Percentiles rank a stretch among this genome's conserved stretches.
Conservation (phyloP, 495 filamentous ascomycete species). For the Aspergillus mulundensis region DNA sequence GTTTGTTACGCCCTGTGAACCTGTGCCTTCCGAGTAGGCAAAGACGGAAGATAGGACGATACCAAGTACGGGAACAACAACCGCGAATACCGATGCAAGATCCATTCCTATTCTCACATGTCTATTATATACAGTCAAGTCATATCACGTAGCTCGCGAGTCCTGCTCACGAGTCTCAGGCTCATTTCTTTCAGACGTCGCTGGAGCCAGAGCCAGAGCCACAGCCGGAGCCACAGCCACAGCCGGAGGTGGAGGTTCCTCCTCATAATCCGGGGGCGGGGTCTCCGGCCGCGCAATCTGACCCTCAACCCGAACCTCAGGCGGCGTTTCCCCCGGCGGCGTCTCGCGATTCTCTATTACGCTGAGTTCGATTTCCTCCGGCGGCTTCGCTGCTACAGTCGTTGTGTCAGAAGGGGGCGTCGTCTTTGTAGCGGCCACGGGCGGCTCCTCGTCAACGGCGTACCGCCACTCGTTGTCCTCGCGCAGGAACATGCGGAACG, state of each 20-base stretch:
- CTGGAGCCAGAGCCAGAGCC: no score
- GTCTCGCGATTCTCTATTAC: slow-evolving; percentile 9
- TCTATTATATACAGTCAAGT: slow-evolving; percentile 8
- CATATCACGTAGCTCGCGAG: slow-evolving; percentile 9
- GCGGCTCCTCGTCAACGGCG: slow-evolving; percentile 35
- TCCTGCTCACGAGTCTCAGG: slow-evolving; percentile 8
- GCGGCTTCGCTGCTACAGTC: not conserved
- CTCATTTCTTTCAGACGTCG: not conserved
- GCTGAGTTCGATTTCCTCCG: slow-evolving; percentile 7
- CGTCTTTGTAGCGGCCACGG: not conserved
- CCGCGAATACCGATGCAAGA: no score
- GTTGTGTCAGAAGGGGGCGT: not conserved
- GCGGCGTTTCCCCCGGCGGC: not conserved
- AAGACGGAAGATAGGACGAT: no score
- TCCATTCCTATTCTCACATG: not conserved
- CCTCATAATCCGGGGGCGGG: not conserved
- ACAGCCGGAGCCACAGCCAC: no score
- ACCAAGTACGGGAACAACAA: no score
- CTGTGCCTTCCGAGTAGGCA: no score
- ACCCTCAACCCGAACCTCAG: not conserved
- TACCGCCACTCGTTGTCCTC: slow-evolving; percentile 34
- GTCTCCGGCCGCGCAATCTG: not conserved
- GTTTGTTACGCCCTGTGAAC: no score
- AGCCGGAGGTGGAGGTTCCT: not conserved
- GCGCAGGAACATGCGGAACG: slow-evolving; percentile 34